A percentile compares a stretch with the other conserved stretches of the same genome.
Conservation (phyloP, 305 asterid genomes). For the Euphrasia arctica region DNA sequence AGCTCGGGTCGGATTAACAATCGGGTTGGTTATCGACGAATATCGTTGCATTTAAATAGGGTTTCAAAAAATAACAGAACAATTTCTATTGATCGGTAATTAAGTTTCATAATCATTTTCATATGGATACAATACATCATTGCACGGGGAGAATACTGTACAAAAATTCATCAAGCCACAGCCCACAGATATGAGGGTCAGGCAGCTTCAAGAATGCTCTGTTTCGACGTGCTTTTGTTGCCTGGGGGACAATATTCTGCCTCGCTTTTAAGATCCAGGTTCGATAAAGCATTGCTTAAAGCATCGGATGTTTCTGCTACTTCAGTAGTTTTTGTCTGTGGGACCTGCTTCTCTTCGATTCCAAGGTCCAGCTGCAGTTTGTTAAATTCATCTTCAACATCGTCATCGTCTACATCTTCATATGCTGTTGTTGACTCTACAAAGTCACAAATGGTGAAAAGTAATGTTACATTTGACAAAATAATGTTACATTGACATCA, state of each 20-base stretch:
- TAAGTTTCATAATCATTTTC: too few species aligned
- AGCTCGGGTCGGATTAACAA: too few species aligned
- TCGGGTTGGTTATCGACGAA: too few species aligned
- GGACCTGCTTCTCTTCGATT: slow-evolving; percentile 27
- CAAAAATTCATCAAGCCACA: slow-evolving; percentile 15
- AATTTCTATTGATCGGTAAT: too few species aligned
- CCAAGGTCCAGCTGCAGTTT: slow-evolving; percentile 50
- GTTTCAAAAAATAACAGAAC: too few species aligned
- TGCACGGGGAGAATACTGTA: too few species aligned
- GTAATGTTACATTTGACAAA: not conserved
- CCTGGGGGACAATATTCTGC: slow-evolving; percentile 20
- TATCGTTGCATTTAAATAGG: too few species aligned
- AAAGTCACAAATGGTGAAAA: slow-evolving; percentile 17
- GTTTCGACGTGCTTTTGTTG: slow-evolving; percentile 24
- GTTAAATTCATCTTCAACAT: slow-evolving; percentile 62
- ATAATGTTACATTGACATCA: slow-evolving; percentile 3
- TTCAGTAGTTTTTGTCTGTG: slow-evolving; percentile 18
- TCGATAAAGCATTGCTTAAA: slow-evolving; percentile 48
- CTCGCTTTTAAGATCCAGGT: slow-evolving; percentile 39
- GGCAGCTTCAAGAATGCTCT: slow-evolving; percentile 42
- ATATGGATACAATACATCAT: too few species aligned
- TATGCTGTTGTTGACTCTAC: slow-evolving; percentile 40
- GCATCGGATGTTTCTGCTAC: slow-evolving; percentile 39
- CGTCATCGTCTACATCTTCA: slow-evolving; percentile 55
- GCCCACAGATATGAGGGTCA: slow-evolving; percentile 26